Evolutionary conservation across 768 basidiomycete genomes (phyloP), one percentile per base, ranked within the genome.

Genomic region (Lentinula boryana): DNA sequence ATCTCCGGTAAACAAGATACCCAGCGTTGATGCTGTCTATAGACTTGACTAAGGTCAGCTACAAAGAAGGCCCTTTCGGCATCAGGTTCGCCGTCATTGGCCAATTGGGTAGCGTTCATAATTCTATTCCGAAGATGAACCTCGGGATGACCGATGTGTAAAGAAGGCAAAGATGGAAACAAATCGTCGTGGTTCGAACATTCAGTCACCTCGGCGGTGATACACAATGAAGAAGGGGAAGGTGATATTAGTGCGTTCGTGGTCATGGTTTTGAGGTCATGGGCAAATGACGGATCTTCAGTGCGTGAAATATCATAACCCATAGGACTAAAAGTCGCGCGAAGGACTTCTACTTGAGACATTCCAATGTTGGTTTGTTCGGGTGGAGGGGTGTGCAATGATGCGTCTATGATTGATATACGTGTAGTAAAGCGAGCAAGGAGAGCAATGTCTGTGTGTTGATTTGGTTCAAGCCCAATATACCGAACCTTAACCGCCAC

Each of bases 11-110:
- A 81, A 64, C 81, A 81, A 16, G 76, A 71, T 61, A 79, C 78
- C 96, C 96, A 99, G 56, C 92, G 82, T 67, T 85, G 78, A 67
- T 93, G 89, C 70, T 96, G 94, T 57, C 76, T 77, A 71, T 91
- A 97, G 4, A 98, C 89, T 65, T 88, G 83, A 66, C 88, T 84
- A 46, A 99, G 85, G 73, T 99, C 97, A 10, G 91, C 94, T 10
- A 97, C 95, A 68, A 98, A 98, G 73, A 98, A 98, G 7, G 97
- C 97, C 61, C 87, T 87, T 75, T 98, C 97, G 12, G 94, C 89
- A 68, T 93, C 87, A 21, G 80, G 80, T 63, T 82, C 81, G 60
- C 83, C 77, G 23, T 77, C 79, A 33, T 79, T 78, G 27, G 79
- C 74, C 40, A 80, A 76, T 58, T 76, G 75, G 4, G 80, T 75